These are phyloP conservation scores for Apiosordaria backusii DNA, from an alignment of 495 filamentous ascomycete species.

Conservation along the genomic window DNA sequence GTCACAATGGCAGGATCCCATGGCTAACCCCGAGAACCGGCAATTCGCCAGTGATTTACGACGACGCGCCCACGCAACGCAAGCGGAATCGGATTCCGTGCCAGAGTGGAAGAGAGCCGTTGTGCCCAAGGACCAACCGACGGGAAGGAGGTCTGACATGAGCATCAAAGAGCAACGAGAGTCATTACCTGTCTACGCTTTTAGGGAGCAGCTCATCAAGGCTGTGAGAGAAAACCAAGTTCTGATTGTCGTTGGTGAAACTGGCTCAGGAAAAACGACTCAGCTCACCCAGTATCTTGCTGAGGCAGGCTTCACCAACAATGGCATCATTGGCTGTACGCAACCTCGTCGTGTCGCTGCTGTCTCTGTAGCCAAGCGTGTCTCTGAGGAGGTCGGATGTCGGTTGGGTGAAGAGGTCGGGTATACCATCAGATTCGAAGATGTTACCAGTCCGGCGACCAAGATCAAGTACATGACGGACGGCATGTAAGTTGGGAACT, in stretches of 20 bases:
- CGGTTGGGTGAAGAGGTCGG: slow-evolving; percentile 88
- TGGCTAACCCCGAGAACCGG: slow-evolving; percentile 76
- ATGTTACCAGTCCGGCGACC: slow-evolving; percentile 83
- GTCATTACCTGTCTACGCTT: slow-evolving; percentile 84
- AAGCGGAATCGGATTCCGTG: slow-evolving; percentile 55
- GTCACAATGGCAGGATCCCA: slow-evolving; percentile 94
- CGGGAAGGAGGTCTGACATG: slow-evolving; percentile 86
- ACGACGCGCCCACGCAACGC: slow-evolving; percentile 43
- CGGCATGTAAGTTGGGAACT: slow-evolving; percentile 58
- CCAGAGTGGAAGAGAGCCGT: slow-evolving; percentile 92
- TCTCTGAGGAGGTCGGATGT: slow-evolving; percentile 94
- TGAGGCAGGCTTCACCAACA: slow-evolving; percentile 83
- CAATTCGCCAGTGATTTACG: slow-evolving; percentile 85
- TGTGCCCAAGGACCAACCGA: slow-evolving; percentile 73
- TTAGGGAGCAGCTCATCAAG: slow-evolving; percentile 81
- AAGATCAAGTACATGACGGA: slow-evolving; percentile 99
- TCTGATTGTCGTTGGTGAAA: slow-evolving; percentile 95
- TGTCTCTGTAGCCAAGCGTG: slow-evolving; percentile 95
- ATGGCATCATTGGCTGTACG: slow-evolving; percentile 94
- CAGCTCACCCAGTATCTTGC: slow-evolving; percentile 94
- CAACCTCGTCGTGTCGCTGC: slow-evolving; percentile 96
- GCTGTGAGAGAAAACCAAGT: slow-evolving; percentile 86
- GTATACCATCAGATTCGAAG: slow-evolving; percentile 97
- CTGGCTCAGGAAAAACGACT: slow-evolving; percentile 95
- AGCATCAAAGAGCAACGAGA: slow-evolving; percentile 94